These are phyloP conservation scores for Forsythia viridissima DNA, from an alignment of 257 asterid species.

Conservation along the genomic window DNA sequence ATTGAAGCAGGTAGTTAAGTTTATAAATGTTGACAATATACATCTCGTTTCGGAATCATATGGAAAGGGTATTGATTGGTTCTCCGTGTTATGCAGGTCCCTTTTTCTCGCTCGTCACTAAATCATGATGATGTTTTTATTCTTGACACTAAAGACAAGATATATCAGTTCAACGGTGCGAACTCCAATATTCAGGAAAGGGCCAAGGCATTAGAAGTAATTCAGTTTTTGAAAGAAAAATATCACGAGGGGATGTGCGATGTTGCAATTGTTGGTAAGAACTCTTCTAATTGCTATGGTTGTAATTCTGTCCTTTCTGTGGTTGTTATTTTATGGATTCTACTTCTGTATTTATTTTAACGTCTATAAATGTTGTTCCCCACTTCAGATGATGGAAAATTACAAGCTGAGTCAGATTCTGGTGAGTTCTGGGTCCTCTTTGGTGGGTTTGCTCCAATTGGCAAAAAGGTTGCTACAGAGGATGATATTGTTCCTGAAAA, in stretches of 20 bases:
- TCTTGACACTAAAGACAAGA: slow-evolving; percentile 85
- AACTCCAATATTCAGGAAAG: slow-evolving; percentile 97
- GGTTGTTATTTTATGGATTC: slow-evolving; percentile 1
- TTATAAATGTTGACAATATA: neutral
- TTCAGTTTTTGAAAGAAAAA: slow-evolving; percentile 92
- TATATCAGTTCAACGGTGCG: slow-evolving; percentile 96
- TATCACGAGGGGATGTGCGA: slow-evolving; percentile 93
- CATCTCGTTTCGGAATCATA: neutral
- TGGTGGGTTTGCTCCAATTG: slow-evolving; percentile 99
- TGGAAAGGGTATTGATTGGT: slow-evolving; percentile 7
- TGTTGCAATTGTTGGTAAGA: slow-evolving; percentile 96
- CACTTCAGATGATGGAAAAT: slow-evolving; percentile 87
- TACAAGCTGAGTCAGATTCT: slow-evolving; percentile 94
- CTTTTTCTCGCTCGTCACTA: slow-evolving; percentile 89
- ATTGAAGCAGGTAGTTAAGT: slow-evolving; percentile 68
- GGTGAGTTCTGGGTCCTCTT: slow-evolving; percentile 99
- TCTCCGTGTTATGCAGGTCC: slow-evolving; percentile 53
- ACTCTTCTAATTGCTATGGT: slow-evolving; percentile 3
- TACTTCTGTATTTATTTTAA: slow-evolving; percentile 3
- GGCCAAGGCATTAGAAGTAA: slow-evolving; percentile 94
- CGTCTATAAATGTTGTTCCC: slow-evolving; percentile 18
- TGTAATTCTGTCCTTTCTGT: slow-evolving; percentile 11
- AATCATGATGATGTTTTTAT: slow-evolving; percentile 98
- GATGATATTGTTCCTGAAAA: slow-evolving; percentile 89
- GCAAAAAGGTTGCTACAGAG: slow-evolving; percentile 81